These are phyloP conservation scores for Xylaria sp. DNA, from an alignment of 2,329 filamentous ascomycete genomes.

Conservation along the genomic window DNA sequence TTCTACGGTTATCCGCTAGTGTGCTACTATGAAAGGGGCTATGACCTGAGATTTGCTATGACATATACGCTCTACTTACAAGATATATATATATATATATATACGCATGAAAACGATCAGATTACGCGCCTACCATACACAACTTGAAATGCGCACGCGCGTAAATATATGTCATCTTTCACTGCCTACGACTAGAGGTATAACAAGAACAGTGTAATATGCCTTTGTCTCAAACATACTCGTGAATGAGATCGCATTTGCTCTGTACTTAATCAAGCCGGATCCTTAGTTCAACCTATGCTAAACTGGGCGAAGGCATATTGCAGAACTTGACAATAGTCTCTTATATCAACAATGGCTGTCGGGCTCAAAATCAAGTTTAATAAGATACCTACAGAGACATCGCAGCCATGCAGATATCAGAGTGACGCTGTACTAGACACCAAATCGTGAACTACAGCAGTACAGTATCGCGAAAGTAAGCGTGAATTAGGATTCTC, in stretches of 20 bases:
- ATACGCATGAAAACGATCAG: too few species aligned
- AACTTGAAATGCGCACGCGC: too few species aligned
- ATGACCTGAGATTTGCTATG: too few species aligned
- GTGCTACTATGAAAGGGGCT: too few species aligned
- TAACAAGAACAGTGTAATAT: too few species aligned
- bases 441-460: neutral
- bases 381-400: neutral
- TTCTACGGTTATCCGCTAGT: too few species aligned
- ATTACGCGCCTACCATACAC: too few species aligned
- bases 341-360: neutral
- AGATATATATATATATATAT: too few species aligned
- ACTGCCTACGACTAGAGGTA: too few species aligned
- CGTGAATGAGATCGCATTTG: neutral
- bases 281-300: neutral
- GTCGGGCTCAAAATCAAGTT: neutral
- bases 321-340: neutral
- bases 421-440: neutral
- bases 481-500: conserved; percentile 19
- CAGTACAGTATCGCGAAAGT: neutral
- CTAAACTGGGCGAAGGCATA: neutral
- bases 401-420: neutral
- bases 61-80: too few species aligned
- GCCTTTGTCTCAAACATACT: too few species aligned
- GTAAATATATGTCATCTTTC: too few species aligned
- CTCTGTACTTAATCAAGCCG: neutral